Base-by-base conservation (phyloP, 2,329 filamentous ascomycete genomes). In the Stachybotrys echinatus region DNA sequence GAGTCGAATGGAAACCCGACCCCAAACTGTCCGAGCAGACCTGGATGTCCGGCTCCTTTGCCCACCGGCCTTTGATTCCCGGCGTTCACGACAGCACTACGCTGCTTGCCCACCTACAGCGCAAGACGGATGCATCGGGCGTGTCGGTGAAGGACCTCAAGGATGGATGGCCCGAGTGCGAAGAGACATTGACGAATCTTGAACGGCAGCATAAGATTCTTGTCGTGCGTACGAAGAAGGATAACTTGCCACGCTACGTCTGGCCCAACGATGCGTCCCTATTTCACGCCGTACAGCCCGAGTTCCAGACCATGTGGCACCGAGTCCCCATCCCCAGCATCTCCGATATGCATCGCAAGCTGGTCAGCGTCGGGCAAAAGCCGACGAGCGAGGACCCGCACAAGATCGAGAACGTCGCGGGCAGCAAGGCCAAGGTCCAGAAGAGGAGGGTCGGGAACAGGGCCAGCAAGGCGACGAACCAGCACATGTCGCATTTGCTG, bases 81-180 rank as follows among this genome's bases (percentile, higher is more conserved):
- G 85, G 88, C 54, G 92, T 99, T 53, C 85, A 83, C 59, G 85
- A 83, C 61, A 83, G 85, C 52, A 84, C 87, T 38, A 84, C 91
- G 59, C 80, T 99, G 49, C 82, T 95, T 49, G 81, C 80, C 49
- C 87, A 89, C 64, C 80, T 99, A 27, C 91, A 96, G 70, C 77
- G 79, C 48, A 91, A 92, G 69, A 83, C 82, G 48, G 91, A 91
- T 52, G 88, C 89, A 2, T 84, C 87, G 56, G 90, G 89, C 12
- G 81, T 97, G 49, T 79, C 79, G 37, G 89, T 97, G 54, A 91
- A 90, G 66, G 91, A 96, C 61, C 80, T 99, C 54, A 95, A 96
- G 70, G 94, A 99, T 65, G 94, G 94, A 55, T 99, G 94, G 94
- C 84, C 87, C 21, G 85, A 87, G 60, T 95, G 90, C 62, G 84